phyloP scores from a whole-genome alignment of 2,329 filamentous ascomycete species.

The Colletotrichum camelliae region DNA sequence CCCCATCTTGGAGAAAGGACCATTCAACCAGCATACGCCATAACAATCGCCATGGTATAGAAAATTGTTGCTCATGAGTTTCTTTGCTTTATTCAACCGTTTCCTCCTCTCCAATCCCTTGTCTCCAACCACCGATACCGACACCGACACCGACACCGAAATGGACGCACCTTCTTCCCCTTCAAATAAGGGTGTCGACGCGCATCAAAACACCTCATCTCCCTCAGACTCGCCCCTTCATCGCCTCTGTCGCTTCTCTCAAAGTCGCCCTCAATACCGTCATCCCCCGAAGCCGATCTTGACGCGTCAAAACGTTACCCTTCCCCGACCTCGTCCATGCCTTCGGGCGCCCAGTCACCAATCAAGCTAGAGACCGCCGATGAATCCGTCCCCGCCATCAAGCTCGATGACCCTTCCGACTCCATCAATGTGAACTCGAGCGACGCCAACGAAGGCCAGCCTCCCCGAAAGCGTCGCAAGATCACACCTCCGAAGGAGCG shows the following conservation, averaged over 20 bases:
- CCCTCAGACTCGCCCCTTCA: constrained; percentile 48
- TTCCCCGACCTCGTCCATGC: constrained; percentile 48
- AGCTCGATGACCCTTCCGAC: constrained; percentile 26
- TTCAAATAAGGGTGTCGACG: constrained; percentile 18
- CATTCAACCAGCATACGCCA: neutral
- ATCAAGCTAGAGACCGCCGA: constrained; percentile 47
- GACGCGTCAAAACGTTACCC: constrained; percentile 54
- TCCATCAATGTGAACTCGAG: constrained; percentile 28
- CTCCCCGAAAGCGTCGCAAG: constrained; percentile 78
- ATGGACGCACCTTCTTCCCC: constrained; percentile 9
- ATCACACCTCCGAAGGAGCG: constrained; percentile 67
- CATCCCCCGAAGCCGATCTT: constrained; percentile 41
- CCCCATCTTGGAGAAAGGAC: neutral
- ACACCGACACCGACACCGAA: neutral
- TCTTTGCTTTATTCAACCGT: neutral
- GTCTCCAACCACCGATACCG: neutral
- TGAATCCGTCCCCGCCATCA: constrained; percentile 31
- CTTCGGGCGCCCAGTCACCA: constrained; percentile 58
- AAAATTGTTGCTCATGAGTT: constrained; percentile 11
- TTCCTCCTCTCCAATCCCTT: neutral
- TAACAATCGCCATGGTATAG: constrained; percentile 21
- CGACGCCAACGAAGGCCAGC: constrained; percentile 70
- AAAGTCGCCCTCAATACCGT: constrained; percentile 56
- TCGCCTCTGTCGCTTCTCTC: constrained; percentile 62
- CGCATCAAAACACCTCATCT: constrained; percentile 1